Evolutionary conservation across 2,329 filamentous ascomycete genomes (phyloP).

Genomic region (Madurella mycetomatis): DNA sequence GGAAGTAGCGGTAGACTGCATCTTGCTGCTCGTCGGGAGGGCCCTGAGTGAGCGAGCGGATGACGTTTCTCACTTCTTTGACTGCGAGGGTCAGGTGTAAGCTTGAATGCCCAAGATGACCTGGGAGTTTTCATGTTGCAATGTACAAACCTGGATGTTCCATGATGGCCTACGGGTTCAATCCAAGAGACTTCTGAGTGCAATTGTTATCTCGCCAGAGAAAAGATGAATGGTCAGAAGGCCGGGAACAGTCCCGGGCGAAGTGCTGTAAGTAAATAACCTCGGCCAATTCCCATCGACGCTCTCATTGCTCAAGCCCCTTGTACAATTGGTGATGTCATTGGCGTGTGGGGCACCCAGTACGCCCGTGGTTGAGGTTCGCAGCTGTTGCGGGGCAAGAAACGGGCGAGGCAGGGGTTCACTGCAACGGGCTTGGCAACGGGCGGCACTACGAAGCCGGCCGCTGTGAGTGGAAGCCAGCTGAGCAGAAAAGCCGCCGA

Average conservation of each 20-base stretch:
- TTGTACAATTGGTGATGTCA: background rate
- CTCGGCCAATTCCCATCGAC: background rate
- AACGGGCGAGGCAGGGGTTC: background rate
- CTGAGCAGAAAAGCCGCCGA: background rate
- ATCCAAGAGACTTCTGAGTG: background rate
- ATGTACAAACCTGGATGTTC: conserved; percentile 40
- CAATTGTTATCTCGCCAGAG: background rate
- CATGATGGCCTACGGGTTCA: conserved; percentile 27
- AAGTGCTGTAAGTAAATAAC: background rate
- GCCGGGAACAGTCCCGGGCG: background rate
- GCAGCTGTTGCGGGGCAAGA: no score
- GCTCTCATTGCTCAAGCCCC: background rate
- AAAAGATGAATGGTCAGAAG: background rate
- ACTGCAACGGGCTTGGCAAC: background rate
- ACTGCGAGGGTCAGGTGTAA: conserved; percentile 29
- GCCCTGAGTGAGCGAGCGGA: conserved; percentile 64
- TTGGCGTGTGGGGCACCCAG: background rate
- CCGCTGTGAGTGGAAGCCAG: background rate
- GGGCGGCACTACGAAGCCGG: background rate
- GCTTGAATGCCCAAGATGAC: background rate
- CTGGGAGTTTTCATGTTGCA: no score
- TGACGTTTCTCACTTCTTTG: conserved; percentile 60
- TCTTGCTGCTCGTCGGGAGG: conserved; percentile 60
- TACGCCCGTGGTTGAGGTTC: no score
- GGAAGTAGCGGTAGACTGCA: conserved; percentile 69